Evolutionary conservation across 768 basidiomycete species (phyloP), one percentile per base, ranked within the genome.

Genomic region (Suillus placidus): DNA sequence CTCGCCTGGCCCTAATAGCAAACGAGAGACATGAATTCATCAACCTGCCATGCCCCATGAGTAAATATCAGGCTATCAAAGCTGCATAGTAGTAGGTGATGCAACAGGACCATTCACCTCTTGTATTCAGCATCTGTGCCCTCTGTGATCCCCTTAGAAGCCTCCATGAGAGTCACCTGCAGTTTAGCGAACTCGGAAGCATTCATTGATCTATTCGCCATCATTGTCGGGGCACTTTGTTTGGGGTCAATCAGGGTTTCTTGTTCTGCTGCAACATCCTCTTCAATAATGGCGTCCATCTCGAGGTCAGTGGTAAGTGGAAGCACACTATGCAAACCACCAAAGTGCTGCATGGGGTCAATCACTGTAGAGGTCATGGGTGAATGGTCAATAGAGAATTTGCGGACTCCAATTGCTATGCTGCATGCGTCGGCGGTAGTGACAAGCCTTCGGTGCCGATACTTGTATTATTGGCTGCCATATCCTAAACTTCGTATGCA

Each of bases 141-240:
- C n/a, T 79, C 72, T 2, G 72, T 70, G 34, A 79, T 73, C 13
- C 77, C 75, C 57, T 78, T 78, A 12, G 74, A 76, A 1, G 73
- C 74, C 51, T 65, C 66, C 35, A 51, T 62, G 49, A 74, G 65
- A 42, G 72, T 70, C 12, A 26, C n/a, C n/a, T 60, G 62, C 14
- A 71, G 23, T 26, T 47, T 47, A 47, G 45, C 10, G 4, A 47
- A 47, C 20, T 47, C 10, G 1, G 45, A n/a, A 47, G 45, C 45
- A 47, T 47, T n/a, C 20, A 47, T 47, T 47, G 45, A 47, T 2
- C 9, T 23, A 47, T n/a, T 47, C 4, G 3, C 6, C 8, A 7
- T 43, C 18, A 45, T 45, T 12, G 45, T 47, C 0, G n/a, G n/a
- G 20, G 45, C 45, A 10, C 45, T 45, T n/a, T 9, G n/a, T 45